Conservation (phyloP, 352 stramenopile species). For the Globisporangium solare region DNA sequence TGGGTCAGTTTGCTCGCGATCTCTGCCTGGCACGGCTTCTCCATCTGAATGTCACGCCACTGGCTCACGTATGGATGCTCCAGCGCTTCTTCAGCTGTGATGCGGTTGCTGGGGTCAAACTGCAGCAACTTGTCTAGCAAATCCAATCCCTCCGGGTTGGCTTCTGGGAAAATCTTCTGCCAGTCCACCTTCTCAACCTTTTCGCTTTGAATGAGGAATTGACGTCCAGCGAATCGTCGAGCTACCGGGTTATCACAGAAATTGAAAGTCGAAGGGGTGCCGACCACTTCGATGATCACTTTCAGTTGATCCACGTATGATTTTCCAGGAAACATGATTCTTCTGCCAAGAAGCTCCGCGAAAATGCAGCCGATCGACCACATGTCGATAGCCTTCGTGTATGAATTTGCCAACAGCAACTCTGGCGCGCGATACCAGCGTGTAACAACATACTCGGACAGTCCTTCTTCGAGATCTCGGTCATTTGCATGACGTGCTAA, state of each 20-base stretch:
- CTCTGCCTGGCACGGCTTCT: slow-evolving; percentile 45
- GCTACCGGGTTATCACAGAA: slow-evolving; percentile 85
- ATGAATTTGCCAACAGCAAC: slow-evolving; percentile 76
- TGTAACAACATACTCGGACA: slow-evolving; percentile 94
- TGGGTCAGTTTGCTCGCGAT: slow-evolving; percentile 55
- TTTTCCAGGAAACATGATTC: slow-evolving; percentile 78
- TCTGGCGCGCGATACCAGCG: slow-evolving; percentile 90
- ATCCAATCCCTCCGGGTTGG: slow-evolving; percentile 82
- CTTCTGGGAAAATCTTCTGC: slow-evolving; percentile 71
- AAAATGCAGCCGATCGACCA: slow-evolving; percentile 99
- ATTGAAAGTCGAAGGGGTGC: slow-evolving; percentile 77
- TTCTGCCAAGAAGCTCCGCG: slow-evolving; percentile 93
- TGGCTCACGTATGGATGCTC: slow-evolving; percentile 88
- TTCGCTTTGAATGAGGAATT: slow-evolving; percentile 74
- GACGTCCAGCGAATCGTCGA: slow-evolving; percentile 72
- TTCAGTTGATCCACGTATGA: slow-evolving; percentile 88
- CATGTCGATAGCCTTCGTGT: slow-evolving; percentile 90
- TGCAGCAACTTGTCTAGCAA: slow-evolving; percentile 84
- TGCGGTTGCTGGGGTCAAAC: slow-evolving; percentile 84
- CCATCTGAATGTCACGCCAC: slow-evolving; percentile 65
- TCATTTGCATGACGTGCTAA: slow-evolving; percentile 78
- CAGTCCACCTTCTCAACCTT: slow-evolving; percentile 75
- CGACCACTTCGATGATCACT: slow-evolving; percentile 82
- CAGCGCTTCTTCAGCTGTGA: slow-evolving; percentile 80
- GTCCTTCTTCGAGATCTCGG: slow-evolving; percentile 69